Evolutionary conservation across 2,329 filamentous ascomycete genomes (phyloP).

Genomic region (Colletotrichum chlorophyti): DNA sequence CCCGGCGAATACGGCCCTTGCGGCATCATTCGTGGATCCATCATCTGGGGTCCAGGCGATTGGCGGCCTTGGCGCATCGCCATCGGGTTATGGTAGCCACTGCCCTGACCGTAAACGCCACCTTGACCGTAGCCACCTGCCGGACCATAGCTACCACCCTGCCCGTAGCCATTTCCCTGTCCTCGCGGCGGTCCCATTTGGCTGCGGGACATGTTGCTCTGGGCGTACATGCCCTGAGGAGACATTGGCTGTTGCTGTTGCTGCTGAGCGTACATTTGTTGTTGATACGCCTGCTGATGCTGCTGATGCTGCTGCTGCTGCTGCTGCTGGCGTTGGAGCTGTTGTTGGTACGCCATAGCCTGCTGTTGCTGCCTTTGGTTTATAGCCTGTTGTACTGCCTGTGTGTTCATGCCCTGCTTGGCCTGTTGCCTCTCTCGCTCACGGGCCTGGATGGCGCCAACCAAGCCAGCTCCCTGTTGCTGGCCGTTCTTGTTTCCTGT

Average conservation of each 20-base stretch:
- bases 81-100: conserved; percentile 23
- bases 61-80: conserved; percentile 38
- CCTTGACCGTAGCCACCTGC: conserved; percentile 5
- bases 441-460: conserved; percentile 80
- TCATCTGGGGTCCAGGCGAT: conserved; percentile 33
- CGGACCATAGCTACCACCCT: conserved; percentile 3
- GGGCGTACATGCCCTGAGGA: conserved; percentile 24
- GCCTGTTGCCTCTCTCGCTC: conserved; percentile 79
- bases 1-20: conserved; percentile 24
- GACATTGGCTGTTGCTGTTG: conserved; percentile 24
- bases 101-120: conserved; percentile 9
- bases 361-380: conserved; percentile 63
- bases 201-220: conserved; percentile 26
- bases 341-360: conserved; percentile 41
- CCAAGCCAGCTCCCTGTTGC: conserved; percentile 67
- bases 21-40: conserved; percentile 36
- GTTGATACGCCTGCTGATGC: conserved; percentile 35
- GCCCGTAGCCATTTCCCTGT: conserved; percentile 7
- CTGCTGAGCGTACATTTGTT: conserved; percentile 35
- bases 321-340: conserved; percentile 40
- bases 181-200: conserved; percentile 12
- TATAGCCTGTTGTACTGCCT: conserved; percentile 77
- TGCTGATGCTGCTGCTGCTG: conserved; percentile 40
- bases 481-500: conserved; percentile 38
- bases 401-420: conserved; percentile 72